Base-by-base conservation (phyloP, 495 filamentous ascomycete species). In the Penicillium manginii region DNA sequence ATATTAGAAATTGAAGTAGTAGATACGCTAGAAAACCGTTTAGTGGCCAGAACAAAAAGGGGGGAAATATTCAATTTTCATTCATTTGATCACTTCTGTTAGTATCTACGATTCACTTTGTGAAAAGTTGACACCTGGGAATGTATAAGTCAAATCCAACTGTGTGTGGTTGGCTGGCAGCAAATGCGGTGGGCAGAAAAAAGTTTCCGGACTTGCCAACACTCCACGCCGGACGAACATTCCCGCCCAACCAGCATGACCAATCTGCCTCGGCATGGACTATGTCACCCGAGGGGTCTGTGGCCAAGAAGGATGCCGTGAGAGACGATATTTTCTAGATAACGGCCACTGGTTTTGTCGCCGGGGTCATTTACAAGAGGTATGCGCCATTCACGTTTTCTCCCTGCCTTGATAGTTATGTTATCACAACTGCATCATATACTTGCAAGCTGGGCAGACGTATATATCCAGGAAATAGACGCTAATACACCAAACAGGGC, bases 261-360 rank as follows among this genome's bases (percentile, higher is more conserved):
- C 67, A 66, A 54, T 57, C 54, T 59, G 64, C 68, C 57, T 64
- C 70, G 66, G 55, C 52, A 81, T 86, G 76, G 81, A 86, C 57
- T 83, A 86, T 65, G 73, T 76, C 54, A 81, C 78, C 55, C 80
- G 81, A 66, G 82, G 82, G 56, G 70, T 74, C 54, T 89, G 86
- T 67, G 84, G 83, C 50, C 77, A 86, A 65, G 85, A 87, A 50
- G 84, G 83, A 62, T 91, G 88, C 70, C 83, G 83, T 58, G 80
- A 85, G 50, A 78, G 66, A 37, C 78, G 78, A 55, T 89, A 83
- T 57, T 84, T 83, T 64, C 69, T 85, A n/a, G 84, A 90, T 49
- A 81, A 84, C 64, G 88, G 87, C 8, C 80, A 81, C 52, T 84
- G 81, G 76, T 88, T 82, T 61, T 91, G 88, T 69, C 79, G 81